Conservation (phyloP, 352 stramenopile genomes). For the Globisporangium viniferum region DNA sequence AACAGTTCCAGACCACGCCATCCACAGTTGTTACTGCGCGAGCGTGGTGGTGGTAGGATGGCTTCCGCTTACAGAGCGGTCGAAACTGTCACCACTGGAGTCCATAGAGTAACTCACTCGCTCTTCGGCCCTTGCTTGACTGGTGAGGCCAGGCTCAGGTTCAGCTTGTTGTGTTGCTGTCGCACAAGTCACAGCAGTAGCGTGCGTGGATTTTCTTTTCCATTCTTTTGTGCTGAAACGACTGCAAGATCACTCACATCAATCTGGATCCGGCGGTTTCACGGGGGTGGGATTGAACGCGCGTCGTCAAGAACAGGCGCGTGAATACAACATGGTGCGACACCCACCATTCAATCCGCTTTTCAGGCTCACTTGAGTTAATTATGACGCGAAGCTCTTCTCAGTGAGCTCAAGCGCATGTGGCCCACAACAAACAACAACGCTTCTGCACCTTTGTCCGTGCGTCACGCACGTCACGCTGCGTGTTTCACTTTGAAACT, state of each 20-base stretch:
- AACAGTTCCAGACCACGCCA: background rate
- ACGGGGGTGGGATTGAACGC: background rate
- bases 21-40: background rate
- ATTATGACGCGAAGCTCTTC: background rate
- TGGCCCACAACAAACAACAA: background rate
- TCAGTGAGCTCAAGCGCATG: no score
- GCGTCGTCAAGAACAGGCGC: background rate
- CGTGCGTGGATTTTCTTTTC: no score
- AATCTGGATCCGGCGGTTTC: background rate
- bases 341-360: background rate
- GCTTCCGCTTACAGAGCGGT: no score
- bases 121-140: no score
- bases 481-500: slow-evolving; percentile 6
- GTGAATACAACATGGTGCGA: background rate
- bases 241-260: background rate
- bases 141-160: no score
- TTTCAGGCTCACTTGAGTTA: background rate
- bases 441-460: slow-evolving; percentile 26
- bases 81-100: no score
- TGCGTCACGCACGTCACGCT: slow-evolving; percentile 71
- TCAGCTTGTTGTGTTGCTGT: no score
- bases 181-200: no score
- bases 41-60: background rate
- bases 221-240: background rate
- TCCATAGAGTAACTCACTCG: no score